phyloP scores from a whole-genome alignment of 352 stramenopile species.

The Globisporangium solare region DNA sequence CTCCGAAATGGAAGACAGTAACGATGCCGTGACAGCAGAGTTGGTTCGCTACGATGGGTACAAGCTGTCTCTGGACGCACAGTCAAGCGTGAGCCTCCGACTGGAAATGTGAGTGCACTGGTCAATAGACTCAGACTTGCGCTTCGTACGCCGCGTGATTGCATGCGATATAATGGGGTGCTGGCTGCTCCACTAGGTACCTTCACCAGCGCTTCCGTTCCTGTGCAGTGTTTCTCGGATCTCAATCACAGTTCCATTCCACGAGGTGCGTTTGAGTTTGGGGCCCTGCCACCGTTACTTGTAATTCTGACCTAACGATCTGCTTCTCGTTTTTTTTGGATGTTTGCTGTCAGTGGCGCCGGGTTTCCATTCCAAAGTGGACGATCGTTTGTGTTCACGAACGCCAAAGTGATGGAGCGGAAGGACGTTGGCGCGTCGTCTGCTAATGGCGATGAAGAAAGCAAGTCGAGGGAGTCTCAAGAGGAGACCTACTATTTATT shows the following conservation, averaged over 20 bases:
- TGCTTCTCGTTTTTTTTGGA: neutral
- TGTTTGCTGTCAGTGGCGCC: constrained; percentile 10
- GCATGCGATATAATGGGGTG: neutral
- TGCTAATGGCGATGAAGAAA: neutral
- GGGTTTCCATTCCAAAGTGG: constrained; percentile 37
- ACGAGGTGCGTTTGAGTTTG: constrained; percentile 12
- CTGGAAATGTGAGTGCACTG: constrained; percentile 19
- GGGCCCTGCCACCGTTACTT: neutral
- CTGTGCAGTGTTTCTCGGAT: constrained; percentile 33
- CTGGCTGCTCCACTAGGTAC: constrained; percentile 27
- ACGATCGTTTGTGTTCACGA: constrained; percentile 42
- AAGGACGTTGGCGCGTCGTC: constrained; percentile 20
- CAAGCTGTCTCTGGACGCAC: constrained; percentile 30
- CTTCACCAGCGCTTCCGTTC: constrained; percentile 57
- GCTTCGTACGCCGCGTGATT: too few relatives aligned
- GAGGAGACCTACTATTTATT: constrained; percentile 19
- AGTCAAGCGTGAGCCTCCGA: constrained; percentile 15
- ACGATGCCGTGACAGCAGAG: constrained; percentile 28
- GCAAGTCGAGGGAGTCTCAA: neutral
- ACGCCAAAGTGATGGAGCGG: constrained; percentile 54
- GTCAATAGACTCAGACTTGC: constrained; percentile 1
- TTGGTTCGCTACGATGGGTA: constrained; percentile 31
- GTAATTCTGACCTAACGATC: neutral
- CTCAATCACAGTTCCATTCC: constrained; percentile 11
- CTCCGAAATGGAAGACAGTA: constrained; percentile 29